Base-by-base conservation (phyloP, 2,329 filamentous ascomycete species). In the Teratosphaeria destructans region DNA sequence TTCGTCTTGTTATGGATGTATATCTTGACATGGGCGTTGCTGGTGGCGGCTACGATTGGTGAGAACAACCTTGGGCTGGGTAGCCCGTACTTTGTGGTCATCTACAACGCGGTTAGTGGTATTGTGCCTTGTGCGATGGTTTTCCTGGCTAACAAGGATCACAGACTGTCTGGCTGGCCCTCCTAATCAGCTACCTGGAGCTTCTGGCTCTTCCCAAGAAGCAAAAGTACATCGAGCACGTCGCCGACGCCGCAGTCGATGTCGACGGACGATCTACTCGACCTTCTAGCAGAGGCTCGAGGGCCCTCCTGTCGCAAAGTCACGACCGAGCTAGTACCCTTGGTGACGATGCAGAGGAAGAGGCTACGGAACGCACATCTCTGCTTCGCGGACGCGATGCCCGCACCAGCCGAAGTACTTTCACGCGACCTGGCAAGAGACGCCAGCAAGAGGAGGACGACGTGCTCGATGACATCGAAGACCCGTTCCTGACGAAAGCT, bases 1-100 rank as follows among this genome's bases (percentile, higher is more conserved):
- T 96, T 94, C 72, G 81, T 84, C 56, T 79, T 92, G 53, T 81
- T 95, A 10, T 97, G 94, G 92, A 79, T 96, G 54, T 96, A 92
- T 71, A 71, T 83, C 35, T 73, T 90, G 0, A 83, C 84, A 47
- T 97, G 92, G 86, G 75, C 82, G 2, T 67, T 89, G 49, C 81
- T 96, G 59, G 83, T 95, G 14, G 77, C 82, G 53, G 81, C 85
- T 49, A 89, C 90, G 0, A 82, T 95, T 3, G 82, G 86, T n/a
- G 88, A 90, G 64, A 84, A 92, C 69, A 84, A 89, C 23, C 81
- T 85, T 66, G 81, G 87, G 16, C 78, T 94, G 56, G 87, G 83
- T 5, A 85, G 87, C 29, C 87, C 89, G 8, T 99, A 97, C 71
- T 85, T 89, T 63, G 80, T 91, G 54, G 83, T 94, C 5, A 88